phyloP scores from a whole-genome alignment of 345 rosid species.

The Geranium rotundifolium region DNA sequence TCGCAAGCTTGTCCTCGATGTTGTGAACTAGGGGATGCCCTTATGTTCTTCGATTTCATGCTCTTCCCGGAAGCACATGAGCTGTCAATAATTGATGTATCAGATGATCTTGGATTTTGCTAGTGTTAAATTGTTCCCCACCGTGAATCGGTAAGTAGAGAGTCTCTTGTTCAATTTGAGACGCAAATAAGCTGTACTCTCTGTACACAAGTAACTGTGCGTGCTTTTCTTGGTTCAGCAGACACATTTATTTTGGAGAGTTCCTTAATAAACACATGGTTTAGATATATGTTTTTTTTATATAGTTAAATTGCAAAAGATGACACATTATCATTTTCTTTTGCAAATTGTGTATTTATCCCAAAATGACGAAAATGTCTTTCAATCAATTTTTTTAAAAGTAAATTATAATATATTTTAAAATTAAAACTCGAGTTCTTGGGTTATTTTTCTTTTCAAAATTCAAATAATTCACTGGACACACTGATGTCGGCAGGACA shows the following conservation, averaged over 20 bases:
- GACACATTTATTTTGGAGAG: not conserved
- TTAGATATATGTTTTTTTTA: too few relatives aligned
- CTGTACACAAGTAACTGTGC: not conserved
- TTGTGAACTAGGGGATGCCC: slow-evolving; percentile 48
- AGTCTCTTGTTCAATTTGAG: not conserved
- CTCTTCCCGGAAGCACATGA: not conserved
- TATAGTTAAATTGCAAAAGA: slow-evolving; percentile 25
- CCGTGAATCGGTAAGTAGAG: not conserved
- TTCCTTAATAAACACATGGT: too few relatives aligned
- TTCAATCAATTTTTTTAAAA: slow-evolving; percentile 12
- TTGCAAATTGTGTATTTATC: slow-evolving; percentile 7
- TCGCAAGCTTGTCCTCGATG: slow-evolving; percentile 79
- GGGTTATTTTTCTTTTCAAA: too few relatives aligned
- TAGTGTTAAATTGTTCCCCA: not conserved
- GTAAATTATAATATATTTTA: too few relatives aligned
- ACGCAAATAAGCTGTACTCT: not conserved
- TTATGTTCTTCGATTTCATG: not conserved
- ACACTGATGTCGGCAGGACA: too few relatives aligned
- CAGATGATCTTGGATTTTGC: not conserved
- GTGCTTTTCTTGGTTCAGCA: not conserved
- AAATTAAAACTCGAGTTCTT: too few relatives aligned
- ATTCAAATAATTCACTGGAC: too few relatives aligned
- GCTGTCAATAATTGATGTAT: not conserved
- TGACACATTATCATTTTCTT: slow-evolving; percentile 22
- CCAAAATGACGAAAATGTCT: slow-evolving; percentile 58